Evolutionary conservation across 495 filamentous ascomycete species (phyloP), one percentile per base, ranked within the genome.

Genomic region (Recurvomyces mirabilis): DNA sequence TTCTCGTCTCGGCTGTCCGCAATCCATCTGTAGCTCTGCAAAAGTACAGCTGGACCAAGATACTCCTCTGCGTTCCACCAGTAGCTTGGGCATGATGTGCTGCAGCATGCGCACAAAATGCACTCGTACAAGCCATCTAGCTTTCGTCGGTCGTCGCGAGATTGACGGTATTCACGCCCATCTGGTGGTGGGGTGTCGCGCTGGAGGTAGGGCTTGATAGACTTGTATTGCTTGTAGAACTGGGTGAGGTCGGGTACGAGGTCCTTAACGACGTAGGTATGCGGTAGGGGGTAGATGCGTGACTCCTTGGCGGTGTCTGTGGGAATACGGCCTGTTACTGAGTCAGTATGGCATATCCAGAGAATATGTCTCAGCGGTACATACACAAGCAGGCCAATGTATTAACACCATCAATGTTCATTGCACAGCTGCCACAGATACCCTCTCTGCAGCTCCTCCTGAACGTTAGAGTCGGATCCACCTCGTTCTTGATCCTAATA

Each of bases 171-270:
- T 67, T 98, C 91, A 54, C 79, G 84, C 51, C 88, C 85, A 36
- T 47, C 22, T 28, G 75, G 72, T 13, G 82, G 65, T 29, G 79
- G 77, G 24, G 81, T 87, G 48, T 86, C 78, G 51, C 85, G 74
- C 68, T 94, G 91, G 25, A 98, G 82, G 62, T 94, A 98, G 5
- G 91, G 91, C 76, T 98, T 93, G 70, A 98, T 94, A 18, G 89
- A 94, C 69, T 94, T 94, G 79, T 98, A 98, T 75, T 98, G 91
- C 73, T 95, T 94, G 82, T 98, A 98, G 79, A 98, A 95, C 48
- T 84, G 83, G 54, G 91, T 98, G 53, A 98, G 68, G 64, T 98
- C 91, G 37, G 91, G 89, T 11, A 98, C 89, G 49, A 98, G 75
- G 62, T 98, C 91, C 78, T 94, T 98, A 68, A 98, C 89, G 54